Evolutionary conservation across 495 filamentous ascomycete genomes (phyloP).

Genomic region (Penicillium alfredii): DNA sequence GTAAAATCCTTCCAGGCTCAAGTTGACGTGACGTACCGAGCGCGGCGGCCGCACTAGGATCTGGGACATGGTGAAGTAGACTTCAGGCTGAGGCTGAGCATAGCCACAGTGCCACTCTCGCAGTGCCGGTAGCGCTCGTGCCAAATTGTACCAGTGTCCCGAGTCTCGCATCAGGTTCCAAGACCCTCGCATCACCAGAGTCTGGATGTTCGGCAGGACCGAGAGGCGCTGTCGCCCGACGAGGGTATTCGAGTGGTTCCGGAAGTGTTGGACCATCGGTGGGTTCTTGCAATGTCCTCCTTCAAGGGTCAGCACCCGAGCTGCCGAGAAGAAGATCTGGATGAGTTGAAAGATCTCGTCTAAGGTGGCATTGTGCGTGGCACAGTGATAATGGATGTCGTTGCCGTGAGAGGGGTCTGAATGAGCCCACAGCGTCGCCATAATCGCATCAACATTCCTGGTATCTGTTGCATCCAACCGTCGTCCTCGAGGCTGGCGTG

Average conservation of each 20-base stretch:
- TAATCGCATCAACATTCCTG: constrained; percentile 18
- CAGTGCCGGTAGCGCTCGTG: constrained; percentile 54
- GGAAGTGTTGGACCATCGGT: constrained; percentile 55
- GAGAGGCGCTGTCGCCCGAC: constrained; percentile 31
- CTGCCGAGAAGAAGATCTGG: constrained; percentile 50
- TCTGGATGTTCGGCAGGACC: constrained; percentile 44
- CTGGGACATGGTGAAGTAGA: constrained; percentile 57
- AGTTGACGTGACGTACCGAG: constrained; percentile 53
- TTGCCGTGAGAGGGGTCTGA: constrained; percentile 19
- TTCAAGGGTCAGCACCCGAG: constrained; percentile 63
- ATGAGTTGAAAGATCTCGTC: constrained; percentile 62
- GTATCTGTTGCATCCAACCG: constrained; percentile 11
- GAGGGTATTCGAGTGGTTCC: constrained; percentile 12
- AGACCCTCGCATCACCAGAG: constrained; percentile 64
- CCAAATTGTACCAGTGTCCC: constrained; percentile 55
- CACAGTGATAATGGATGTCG: constrained; percentile 44
- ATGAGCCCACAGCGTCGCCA: constrained; percentile 38
- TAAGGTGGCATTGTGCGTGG: constrained; percentile 56
- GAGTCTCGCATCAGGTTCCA: constrained; percentile 69
- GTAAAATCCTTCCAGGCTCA: constrained; percentile 64
- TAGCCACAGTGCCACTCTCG: constrained; percentile 68
- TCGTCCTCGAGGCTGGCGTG: constrained; percentile 33
- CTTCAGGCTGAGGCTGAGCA: constrained; percentile 61
- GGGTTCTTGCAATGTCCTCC: constrained; percentile 69
- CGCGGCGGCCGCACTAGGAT: constrained; percentile 48